phyloP scores from a whole-genome alignment of 139 green algal species.

The Chlamydomonas sphaeroides region DNA sequence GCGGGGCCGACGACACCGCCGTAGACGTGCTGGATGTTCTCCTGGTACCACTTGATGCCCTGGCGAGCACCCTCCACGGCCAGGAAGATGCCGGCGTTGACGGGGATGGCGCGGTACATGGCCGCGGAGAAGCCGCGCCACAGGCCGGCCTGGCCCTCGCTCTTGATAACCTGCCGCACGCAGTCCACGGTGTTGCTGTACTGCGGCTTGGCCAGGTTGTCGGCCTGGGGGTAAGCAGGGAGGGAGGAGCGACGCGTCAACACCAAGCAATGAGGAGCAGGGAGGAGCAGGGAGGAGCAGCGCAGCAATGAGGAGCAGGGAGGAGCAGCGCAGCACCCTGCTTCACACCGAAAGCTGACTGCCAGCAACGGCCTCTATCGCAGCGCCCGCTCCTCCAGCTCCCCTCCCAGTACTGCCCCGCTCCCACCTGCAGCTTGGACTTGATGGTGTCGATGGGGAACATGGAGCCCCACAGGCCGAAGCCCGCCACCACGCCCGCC shows the following conservation, averaged over 20 bases:
- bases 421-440: conserved; percentile 56
- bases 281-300: too few relatives aligned
- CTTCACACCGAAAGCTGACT: too few relatives aligned
- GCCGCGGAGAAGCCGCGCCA: conserved; percentile 58
- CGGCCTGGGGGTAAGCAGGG: background rate
- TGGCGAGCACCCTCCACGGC: conserved; percentile 58
- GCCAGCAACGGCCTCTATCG: too few relatives aligned
- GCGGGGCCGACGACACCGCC: conserved; percentile 7
- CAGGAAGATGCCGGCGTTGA: conserved; percentile 65
- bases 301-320: too few relatives aligned
- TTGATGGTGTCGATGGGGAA: conserved; percentile 70
- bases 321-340: too few relatives aligned
- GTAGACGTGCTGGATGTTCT: conserved; percentile 20
- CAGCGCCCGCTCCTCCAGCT: too few relatives aligned
- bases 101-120: conserved; percentile 59
- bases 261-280: too few relatives aligned
- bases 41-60: conserved; percentile 48
- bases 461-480: conserved; percentile 65
- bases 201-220: conserved; percentile 51
- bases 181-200: conserved; percentile 58
- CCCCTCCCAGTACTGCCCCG: too few relatives aligned
- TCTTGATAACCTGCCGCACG: conserved; percentile 30
- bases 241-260: too few relatives aligned
- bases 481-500: conserved; percentile 53
- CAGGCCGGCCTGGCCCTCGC: conserved; percentile 49